A percentile compares a stretch with the other conserved stretches of the same genome.
phyloP scores from a whole-genome alignment of 441 rosid genomes.

The Euphorbia corollata region DNA sequence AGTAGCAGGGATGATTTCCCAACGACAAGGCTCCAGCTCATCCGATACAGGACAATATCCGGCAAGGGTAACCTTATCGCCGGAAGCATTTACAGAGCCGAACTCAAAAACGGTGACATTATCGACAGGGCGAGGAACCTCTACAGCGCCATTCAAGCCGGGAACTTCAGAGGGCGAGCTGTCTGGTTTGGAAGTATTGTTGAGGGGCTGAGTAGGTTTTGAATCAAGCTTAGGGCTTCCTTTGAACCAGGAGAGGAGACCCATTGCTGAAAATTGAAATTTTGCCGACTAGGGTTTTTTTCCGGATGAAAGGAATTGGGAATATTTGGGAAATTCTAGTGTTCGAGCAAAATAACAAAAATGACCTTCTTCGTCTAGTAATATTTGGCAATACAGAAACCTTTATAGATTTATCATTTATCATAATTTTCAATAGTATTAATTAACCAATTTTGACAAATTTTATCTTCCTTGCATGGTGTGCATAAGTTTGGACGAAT shows the following conservation, averaged over 20 bases:
- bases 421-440: too few species aligned
- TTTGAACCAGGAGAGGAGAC: slow-evolving; percentile 75
- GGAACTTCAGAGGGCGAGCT: slow-evolving; percentile 28
- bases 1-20: slow-evolving; percentile 78
- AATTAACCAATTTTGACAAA: too few species aligned
- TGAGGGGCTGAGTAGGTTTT: slow-evolving; percentile 5
- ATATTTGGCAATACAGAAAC: too few species aligned
- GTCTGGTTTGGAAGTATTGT: slow-evolving; percentile 19
- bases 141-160: slow-evolving; percentile 81
- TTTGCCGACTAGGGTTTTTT: slow-evolving; percentile 9
- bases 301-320: slow-evolving; percentile 22
- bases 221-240: slow-evolving; percentile 47
- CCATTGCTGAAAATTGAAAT: slow-evolving; percentile 34
- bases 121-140: slow-evolving; percentile 59
- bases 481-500: too few species aligned
- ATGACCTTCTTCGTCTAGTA: background rate
- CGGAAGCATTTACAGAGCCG: slow-evolving; percentile 63
- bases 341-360: background rate
- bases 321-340: background rate
- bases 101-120: slow-evolving; percentile 84
- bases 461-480: too few species aligned
- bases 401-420: too few species aligned
- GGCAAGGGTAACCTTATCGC: slow-evolving; percentile 80
- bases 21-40: slow-evolving; percentile 88
- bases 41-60: slow-evolving; percentile 91